phyloP scores from a whole-genome alignment of 2,329 filamentous ascomycete species.

The Ilyonectria robusta region DNA sequence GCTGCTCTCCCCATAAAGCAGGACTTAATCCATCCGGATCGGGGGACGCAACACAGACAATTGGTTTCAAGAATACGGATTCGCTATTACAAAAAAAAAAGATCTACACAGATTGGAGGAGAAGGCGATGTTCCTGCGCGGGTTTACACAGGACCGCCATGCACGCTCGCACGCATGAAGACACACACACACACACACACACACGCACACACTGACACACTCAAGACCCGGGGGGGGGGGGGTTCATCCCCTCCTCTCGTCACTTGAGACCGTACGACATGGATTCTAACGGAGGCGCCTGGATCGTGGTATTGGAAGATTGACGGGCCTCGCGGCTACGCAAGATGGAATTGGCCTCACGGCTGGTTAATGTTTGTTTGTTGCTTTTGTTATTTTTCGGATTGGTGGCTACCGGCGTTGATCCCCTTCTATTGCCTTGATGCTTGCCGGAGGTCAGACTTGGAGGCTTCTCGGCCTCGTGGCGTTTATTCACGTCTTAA shows the following conservation, averaged over 20 bases:
- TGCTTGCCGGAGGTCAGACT: conserved; percentile 19
- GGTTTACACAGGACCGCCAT: conserved; percentile 49
- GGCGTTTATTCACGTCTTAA: conserved; percentile 18
- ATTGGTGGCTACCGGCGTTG: conserved; percentile 43
- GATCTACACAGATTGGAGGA: conserved; percentile 25
- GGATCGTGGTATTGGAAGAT: conserved; percentile 47
- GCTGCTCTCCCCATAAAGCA: conserved; percentile 22
- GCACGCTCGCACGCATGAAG: conserved; percentile 17
- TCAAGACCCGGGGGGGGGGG: conserved; percentile 24
- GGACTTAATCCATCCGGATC: conserved; percentile 25
- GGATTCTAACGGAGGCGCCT: conserved; percentile 35
- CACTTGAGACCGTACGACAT: conserved; percentile 33
- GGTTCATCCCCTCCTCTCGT: conserved; percentile 32
- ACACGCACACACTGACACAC: conserved; percentile 25
- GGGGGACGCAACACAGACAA: conserved; percentile 25
- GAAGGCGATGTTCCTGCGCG: conserved; percentile 43
- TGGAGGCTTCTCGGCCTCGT: conserved; percentile 16
- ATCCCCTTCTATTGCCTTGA: conserved; percentile 25
- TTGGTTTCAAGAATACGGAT: conserved; percentile 34
- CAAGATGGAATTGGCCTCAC: conserved; percentile 50
- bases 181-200: conserved; percentile 23
- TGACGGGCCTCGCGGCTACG: conserved; percentile 49
- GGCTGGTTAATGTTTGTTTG: conserved; percentile 44
- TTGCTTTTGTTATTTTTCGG: conserved; percentile 31
- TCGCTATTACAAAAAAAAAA: conserved; percentile 26